phyloP scores from a whole-genome alignment of 2,329 filamentous ascomycete species.

The Botrytis sinoallii region DNA sequence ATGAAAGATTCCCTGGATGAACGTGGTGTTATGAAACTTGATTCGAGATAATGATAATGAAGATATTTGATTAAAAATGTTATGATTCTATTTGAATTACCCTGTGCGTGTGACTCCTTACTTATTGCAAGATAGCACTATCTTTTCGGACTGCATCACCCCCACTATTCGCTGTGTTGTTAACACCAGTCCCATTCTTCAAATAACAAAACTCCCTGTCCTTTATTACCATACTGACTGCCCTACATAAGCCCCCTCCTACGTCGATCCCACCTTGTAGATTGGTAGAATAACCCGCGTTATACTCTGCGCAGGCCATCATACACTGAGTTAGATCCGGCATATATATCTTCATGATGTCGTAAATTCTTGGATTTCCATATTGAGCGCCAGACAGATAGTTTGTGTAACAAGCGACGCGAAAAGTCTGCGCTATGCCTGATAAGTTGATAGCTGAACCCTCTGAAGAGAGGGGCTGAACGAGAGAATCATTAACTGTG shows the following conservation, averaged over 20 bases:
- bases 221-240: conserved; percentile 12
- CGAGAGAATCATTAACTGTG: neutral
- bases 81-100: neutral
- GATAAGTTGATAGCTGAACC: neutral
- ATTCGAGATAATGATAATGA: conserved; percentile 12
- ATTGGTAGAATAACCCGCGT: conserved; percentile 3
- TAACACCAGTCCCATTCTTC: conserved; percentile 20
- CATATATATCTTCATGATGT: conserved; percentile 20
- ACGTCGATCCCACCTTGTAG: neutral
- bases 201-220: conserved; percentile 19
- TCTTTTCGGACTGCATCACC: conserved; percentile 5
- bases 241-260: conserved; percentile 12
- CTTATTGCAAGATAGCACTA: conserved; percentile 18
- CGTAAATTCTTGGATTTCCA: conserved; percentile 13
- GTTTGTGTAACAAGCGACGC: conserved; percentile 17
- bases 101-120: neutral
- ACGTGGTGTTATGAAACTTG: neutral
- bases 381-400: conserved; percentile 6
- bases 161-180: conserved; percentile 14
- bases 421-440: conserved; percentile 5
- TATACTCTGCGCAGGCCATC: conserved; percentile 17
- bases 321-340: conserved; percentile 9
- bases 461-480: neutral
- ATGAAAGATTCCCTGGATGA: neutral
- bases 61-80: neutral